Base-by-base conservation (phyloP, 441 rosid species). In the Gossypium trilobum region DNA sequence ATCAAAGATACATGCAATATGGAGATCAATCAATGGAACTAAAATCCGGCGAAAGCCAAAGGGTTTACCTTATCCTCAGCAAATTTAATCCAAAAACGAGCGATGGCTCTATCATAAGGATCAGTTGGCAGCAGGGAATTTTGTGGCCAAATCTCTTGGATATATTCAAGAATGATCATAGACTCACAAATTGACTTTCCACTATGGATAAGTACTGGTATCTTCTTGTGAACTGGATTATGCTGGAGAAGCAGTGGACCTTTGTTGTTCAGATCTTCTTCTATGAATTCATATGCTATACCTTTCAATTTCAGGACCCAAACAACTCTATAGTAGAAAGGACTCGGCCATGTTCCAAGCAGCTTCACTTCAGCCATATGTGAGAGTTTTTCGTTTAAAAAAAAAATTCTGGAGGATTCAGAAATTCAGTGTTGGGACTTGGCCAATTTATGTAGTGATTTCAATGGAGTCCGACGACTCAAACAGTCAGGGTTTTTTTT, bases 121-220 rank as follows among this genome's bases (percentile, higher is more conserved):
- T 80, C 74, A 0, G 23, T 29, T 3, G 87, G 86, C 63, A 82
- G 55, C 78, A 85, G 44, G 4, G 84, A 79, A 54, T 72, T 55
- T 0, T 80, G 72, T 0, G 87, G 87, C 87, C 89, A 88, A 0
- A 65, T 71, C 70, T 87, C 81, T 5, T 88, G 87, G 1, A 87
- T 68, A 50, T 88, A 87, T 42, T 88, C 86, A 50, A 87, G 39
- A 3, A 88, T 82, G 7, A 83, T 71, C 74, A 77, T 82, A 56
- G 89, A 88, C 58, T 87, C 92, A 25, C 78, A 79, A 17, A 86
- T 68, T 25, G 87, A 81, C 27, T 82, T 77, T 29, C 77, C 82
- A 1, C 74, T 71, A 64, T 81, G 86, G 22, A 83, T 59, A n/a
- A 85, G 83, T 46, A 85, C 74, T 52, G 89, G 87, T 50, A 81